Conservation (phyloP, 2,329 filamentous ascomycete species). For the Cryphonectria japonica region DNA sequence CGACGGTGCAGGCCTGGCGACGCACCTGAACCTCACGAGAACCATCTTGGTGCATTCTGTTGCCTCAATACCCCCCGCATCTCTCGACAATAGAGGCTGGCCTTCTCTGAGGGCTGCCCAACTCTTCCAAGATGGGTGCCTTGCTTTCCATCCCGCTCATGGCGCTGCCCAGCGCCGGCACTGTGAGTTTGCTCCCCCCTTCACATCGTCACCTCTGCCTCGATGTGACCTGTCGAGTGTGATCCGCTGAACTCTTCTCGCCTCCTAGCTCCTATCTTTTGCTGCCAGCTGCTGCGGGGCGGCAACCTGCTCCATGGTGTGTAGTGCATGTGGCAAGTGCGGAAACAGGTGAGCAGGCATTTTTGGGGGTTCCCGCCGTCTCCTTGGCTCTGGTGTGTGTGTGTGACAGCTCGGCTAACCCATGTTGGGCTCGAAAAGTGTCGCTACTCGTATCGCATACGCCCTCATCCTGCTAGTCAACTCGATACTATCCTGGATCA, state of each 20-base stretch:
- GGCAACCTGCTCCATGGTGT: constrained; percentile 93
- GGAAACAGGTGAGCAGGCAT: constrained; percentile 75
- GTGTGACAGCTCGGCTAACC: constrained; percentile 30
- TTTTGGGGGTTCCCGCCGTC: constrained; percentile 11
- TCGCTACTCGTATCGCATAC: constrained; percentile 95
- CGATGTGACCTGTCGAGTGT: neutral
- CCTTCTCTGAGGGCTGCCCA: constrained; percentile 8
- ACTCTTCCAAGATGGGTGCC: constrained; percentile 73
- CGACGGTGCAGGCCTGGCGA: neutral
- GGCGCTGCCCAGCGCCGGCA: constrained; percentile 82
- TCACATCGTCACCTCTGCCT: neutral
- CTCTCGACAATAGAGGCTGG: constrained; percentile 14
- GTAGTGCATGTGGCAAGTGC: constrained; percentile 94
- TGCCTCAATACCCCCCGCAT: neutral
- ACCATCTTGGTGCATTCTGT: neutral
- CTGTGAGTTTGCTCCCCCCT: constrained; percentile 62
- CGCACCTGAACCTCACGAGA: neutral
- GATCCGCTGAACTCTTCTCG: constrained; percentile 20
- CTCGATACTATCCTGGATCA: constrained; percentile 96
- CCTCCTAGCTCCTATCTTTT: constrained; percentile 70
- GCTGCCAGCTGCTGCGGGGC: constrained; percentile 93
- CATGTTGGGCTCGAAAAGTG: constrained; percentile 54
- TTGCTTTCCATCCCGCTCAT: constrained; percentile 87
- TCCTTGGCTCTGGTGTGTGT: constrained; percentile 15
- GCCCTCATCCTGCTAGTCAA: constrained; percentile 91